Evolutionary conservation across 441 rosid genomes (phyloP).

Genomic region (Caryocar brasiliense): DNA sequence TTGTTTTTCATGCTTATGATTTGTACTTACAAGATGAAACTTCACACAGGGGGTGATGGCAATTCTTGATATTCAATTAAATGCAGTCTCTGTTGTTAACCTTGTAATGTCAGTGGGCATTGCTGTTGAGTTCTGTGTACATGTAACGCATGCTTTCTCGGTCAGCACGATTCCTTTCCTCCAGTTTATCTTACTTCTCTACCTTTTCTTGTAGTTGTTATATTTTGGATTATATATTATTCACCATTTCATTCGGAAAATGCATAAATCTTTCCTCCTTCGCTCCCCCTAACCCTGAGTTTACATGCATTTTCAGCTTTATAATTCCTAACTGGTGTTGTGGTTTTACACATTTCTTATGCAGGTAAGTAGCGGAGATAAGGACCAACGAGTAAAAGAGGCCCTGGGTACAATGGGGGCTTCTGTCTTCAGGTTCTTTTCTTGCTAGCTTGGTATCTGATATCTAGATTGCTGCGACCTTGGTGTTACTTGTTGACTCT

Average conservation of each 20-base stretch:
- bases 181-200: background rate
- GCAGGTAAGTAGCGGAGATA: conserved; percentile 77
- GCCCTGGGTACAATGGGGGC: conserved; percentile 93
- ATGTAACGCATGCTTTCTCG: conserved; percentile 87
- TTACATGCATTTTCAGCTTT: background rate
- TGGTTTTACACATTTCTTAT: conserved; percentile 5
- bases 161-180: conserved; percentile 33
- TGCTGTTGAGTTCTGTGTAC: conserved; percentile 95
- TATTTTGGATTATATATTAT: too few relatives aligned
- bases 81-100: conserved; percentile 93
- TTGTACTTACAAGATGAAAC: conserved; percentile 16
- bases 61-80: conserved; percentile 75
- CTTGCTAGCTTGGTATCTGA: too few relatives aligned
- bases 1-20: background rate
- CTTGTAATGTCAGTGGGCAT: conserved; percentile 97
- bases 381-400: conserved; percentile 73
- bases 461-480: background rate
- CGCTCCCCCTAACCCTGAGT: too few relatives aligned
- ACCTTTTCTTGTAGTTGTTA: too few relatives aligned
- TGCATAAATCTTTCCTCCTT: background rate
- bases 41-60: conserved; percentile 89
- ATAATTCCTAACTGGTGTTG: background rate
- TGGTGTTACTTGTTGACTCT: background rate
- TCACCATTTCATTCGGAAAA: background rate
- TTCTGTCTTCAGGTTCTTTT: conserved; percentile 83